Base-by-base conservation (phyloP, 768 basidiomycete genomes). In the Lactifluus subvellereus region DNA sequence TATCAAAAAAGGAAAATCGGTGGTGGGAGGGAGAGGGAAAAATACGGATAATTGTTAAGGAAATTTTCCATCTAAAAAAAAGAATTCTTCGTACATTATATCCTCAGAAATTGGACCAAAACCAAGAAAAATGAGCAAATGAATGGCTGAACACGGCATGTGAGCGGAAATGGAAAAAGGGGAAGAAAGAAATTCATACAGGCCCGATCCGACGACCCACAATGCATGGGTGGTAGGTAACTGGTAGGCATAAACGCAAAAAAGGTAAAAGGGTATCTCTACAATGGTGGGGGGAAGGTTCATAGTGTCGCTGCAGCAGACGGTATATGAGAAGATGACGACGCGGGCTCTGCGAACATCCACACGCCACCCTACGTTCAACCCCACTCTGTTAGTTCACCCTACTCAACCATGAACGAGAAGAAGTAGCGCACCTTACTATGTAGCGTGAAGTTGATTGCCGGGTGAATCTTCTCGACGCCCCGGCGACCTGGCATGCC, bases 401-500 rank as follows among this genome's bases (percentile, higher is more conserved):
- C 20, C 6, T 32, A 14, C n/a, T 37, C 33, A 57, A 49, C 33
- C 54, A 32, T 20, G 27, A 22, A n/a, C 16, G 3, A 32, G 27
- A 57, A 37, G 6, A 49, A 60, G 10, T 2, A n/a, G 6, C 64
- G 40, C 43, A 63, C 65, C 65, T 66, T 66, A 40, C 65, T 66
- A 49, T 66, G 65, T 20, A 66, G 1, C 14, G 65, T 66, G 58
- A 66, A 64, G 53, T 66, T 66, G 48, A 66, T 66, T 37, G 66
- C 59, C 32, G 66, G 66, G 8, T 42, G 63, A 6, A 67, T 65
- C 64, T 65, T 60, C 53, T 67, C 66, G 16, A 65, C n/a, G n/a
- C 59, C 59, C 48, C 69, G 70, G 11, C 66, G 59, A 14, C 68
- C 66, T 13, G 57, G 55, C 57, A 54, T 45, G 5, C 59, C 59